Conservation (phyloP, 1,284 basidiomycete genomes). For the Fomitopsis palustris region DNA sequence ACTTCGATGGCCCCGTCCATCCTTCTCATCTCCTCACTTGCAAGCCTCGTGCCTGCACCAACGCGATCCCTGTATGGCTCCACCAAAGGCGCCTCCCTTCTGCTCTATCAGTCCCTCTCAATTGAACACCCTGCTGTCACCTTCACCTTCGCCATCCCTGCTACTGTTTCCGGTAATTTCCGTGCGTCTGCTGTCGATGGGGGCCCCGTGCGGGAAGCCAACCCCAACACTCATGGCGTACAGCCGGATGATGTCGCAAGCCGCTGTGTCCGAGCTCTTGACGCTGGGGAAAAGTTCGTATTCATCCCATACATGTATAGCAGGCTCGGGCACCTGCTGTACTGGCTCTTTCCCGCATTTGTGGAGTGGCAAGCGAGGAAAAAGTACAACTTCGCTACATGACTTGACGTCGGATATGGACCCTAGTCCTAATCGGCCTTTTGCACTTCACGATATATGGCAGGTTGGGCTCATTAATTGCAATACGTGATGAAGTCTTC, state of each 20-base stretch:
- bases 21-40: slow-evolving; percentile 78
- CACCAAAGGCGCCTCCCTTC: slow-evolving; percentile 78
- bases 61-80: slow-evolving; percentile 84
- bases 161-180: slow-evolving; percentile 75
- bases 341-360: slow-evolving; percentile 59
- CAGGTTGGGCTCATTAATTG: no score
- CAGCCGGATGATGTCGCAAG: slow-evolving; percentile 53
- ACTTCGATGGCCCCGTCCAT: slow-evolving; percentile 74
- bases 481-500: no score
- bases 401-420: background rate
- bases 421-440: no score
- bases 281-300: slow-evolving; percentile 49
- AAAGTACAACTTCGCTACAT: slow-evolving; percentile 52
- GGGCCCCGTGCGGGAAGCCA: slow-evolving; percentile 43
- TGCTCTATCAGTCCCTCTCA: slow-evolving; percentile 76
- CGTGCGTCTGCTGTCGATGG: slow-evolving; percentile 74
- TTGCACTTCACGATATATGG: no score
- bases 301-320: slow-evolving; percentile 45
- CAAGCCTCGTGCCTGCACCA: slow-evolving; percentile 80
- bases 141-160: slow-evolving; percentile 58
- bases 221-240: slow-evolving; percentile 54
- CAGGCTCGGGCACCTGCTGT: slow-evolving; percentile 43
- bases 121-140: slow-evolving; percentile 71
- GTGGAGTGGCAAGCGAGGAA: slow-evolving; percentile 52
- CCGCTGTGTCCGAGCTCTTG: slow-evolving; percentile 56